Evolutionary conservation across 2,329 filamentous ascomycete genomes (phyloP), one percentile per base, ranked within the genome.

Genomic region (Cercospora berteroae): DNA sequence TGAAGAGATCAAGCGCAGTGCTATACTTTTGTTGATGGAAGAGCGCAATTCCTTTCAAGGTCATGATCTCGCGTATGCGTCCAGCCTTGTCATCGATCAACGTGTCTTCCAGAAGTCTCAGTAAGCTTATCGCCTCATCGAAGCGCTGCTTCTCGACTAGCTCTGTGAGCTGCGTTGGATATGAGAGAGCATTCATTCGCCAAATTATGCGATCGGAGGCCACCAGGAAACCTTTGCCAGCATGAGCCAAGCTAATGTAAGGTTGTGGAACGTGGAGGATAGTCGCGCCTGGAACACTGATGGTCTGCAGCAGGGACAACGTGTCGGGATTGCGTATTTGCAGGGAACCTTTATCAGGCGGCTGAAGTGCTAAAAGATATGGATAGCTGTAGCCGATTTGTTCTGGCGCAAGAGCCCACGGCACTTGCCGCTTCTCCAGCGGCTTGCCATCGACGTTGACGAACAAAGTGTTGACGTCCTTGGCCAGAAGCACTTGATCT

Each of bases 341-440:
- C 10, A 99, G 82, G 0, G 87, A 88, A 2, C 94, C 93, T 79
- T 95, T 96, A 1, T 91, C 85, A 0, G 93, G 88, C 7, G 93
- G 84, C 76, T 96, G 93, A 13, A 99, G 82, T 9, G 93, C 92
- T 59, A 99, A 83, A 64, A 99, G 89, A 77, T 97, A 99, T 0
- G 95, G 95, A 77, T 99, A 99, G 23, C 94, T 97, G 79, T 97
- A 99, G 23, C 94, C 95, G 67, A 99, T 89, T 65, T 90, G 90
- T 74, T 97, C 94, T 1, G 95, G 96, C 1, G 94, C 92, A 36
- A 87, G 84, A 50, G 89, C 87, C 95, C 95, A 99, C 1, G 93
- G 93, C n/a, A 99, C 89, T 77, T 98, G 94, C 64, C 90, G 86
- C 79, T 92, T 92, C 55, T 94, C 90, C 36, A 96, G 78, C 0